These are phyloP conservation scores for Sordariomycetes sp. DNA, from an alignment of 2,329 filamentous ascomycete genomes.

Conservation along the genomic window DNA sequence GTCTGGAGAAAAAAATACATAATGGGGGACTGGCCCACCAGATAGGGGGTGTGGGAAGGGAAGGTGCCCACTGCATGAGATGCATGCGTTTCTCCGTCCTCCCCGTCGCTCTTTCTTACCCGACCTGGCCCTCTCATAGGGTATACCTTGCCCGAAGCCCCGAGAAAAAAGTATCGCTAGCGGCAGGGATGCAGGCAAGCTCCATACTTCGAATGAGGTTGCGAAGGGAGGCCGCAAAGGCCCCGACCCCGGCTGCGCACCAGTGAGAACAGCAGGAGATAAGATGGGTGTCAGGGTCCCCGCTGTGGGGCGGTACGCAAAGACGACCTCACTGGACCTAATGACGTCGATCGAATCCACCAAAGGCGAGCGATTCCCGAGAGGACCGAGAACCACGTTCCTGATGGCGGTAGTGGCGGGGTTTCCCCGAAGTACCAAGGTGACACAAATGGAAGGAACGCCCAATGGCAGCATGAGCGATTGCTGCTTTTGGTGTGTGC, in stretches of 20 bases:
- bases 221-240: not conserved
- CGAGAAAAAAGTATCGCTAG: too few species aligned
- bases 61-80: not conserved
- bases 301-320: not conserved
- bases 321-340: not conserved
- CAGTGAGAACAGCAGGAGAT: not conserved
- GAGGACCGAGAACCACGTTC: not conserved
- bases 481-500: not conserved
- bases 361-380: not conserved
- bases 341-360: not conserved
- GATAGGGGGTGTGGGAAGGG: not conserved
- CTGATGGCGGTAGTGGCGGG: not conserved
- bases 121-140: not conserved
- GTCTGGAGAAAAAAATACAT: not conserved
- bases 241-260: not conserved
- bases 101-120: not conserved
- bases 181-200: not conserved
- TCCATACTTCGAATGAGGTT: not conserved
- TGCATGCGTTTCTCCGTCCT: not conserved
- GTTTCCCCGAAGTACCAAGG: not conserved
- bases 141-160: too few species aligned
- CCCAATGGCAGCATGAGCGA: not conserved
- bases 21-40: not conserved
- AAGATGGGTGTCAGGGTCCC: not conserved
- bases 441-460: not conserved